A percentile compares a stretch with the other conserved stretches of the same genome.
These are phyloP conservation scores for Zymoseptoria pseudotritici DNA, from an alignment of 2,329 filamentous ascomycete species.

Conservation along the genomic window DNA sequence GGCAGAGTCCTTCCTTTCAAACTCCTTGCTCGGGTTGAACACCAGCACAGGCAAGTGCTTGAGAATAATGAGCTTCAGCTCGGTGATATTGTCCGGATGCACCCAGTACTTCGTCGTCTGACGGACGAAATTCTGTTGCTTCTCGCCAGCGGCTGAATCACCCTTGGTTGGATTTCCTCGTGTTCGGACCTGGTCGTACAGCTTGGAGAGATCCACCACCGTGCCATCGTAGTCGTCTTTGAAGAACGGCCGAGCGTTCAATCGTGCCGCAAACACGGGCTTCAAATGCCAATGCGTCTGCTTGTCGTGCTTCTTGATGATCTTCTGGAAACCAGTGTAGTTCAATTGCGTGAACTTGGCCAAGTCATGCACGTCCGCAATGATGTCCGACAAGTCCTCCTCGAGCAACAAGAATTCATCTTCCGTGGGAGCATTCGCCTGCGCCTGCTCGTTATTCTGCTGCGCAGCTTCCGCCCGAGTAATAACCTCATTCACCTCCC, in stretches of 20 bases:
- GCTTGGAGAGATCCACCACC: conserved; percentile 85
- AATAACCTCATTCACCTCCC: conserved; percentile 84
- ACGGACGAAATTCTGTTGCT: conserved; percentile 89
- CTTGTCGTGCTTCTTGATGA: conserved; percentile 99
- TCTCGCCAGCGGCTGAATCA: conserved; percentile 82
- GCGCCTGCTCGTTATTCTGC: conserved; percentile 30
- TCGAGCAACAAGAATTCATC: conserved; percentile 92
- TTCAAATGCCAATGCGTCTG: conserved; percentile 86
- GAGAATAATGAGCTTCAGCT: conserved; percentile 93
- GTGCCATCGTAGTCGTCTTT: conserved; percentile 98
- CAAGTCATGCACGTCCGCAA: conserved; percentile 94
- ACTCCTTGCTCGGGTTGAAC: conserved; percentile 96
- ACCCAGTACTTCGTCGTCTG: conserved; percentile 99
- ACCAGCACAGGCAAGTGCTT: conserved; percentile 96
- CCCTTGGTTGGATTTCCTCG: conserved; percentile 87
- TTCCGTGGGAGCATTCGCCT: conserved; percentile 55
- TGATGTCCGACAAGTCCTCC: conserved; percentile 93
- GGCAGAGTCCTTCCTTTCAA: conserved; percentile 79
- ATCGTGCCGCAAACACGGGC: conserved; percentile 87
- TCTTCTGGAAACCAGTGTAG: conserved; percentile 99
- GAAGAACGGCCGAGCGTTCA: conserved; percentile 97
- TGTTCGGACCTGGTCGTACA: conserved; percentile 91
- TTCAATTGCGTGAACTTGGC: conserved; percentile 98
- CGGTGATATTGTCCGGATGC: conserved; percentile 94
- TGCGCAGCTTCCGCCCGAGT: conserved; percentile 51